Evolutionary conservation across 179 eudicot genomes (phyloP).

Genomic region (Silene coronaria): DNA sequence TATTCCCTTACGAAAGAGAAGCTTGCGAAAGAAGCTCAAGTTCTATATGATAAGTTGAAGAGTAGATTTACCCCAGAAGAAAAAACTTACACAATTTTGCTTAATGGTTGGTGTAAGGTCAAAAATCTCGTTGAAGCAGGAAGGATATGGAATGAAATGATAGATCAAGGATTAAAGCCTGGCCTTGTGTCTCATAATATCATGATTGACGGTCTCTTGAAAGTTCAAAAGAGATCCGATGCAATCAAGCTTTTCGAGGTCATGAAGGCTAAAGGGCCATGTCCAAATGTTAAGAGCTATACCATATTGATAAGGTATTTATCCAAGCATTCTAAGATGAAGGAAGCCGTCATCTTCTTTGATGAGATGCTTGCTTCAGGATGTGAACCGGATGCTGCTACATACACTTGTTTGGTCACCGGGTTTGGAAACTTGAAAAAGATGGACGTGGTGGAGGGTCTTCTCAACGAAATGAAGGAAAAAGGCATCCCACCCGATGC

Average conservation of each 20-base stretch:
- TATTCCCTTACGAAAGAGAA: constrained; percentile 63
- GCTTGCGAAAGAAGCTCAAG: constrained; percentile 79
- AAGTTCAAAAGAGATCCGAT: constrained; percentile 57
- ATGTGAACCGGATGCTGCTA: constrained; percentile 69
- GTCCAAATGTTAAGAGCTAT: constrained; percentile 64
- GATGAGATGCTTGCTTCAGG: constrained; percentile 63
- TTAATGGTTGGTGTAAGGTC: constrained; percentile 73
- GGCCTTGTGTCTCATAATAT: constrained; percentile 67
- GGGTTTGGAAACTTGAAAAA: constrained; percentile 71
- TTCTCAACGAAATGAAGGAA: constrained; percentile 71
- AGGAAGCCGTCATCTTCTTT: constrained; percentile 52
- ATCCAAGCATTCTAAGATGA: constrained; percentile 65
- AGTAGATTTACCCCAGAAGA: constrained; percentile 55
- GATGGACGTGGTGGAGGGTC: constrained; percentile 66
- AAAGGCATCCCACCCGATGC: constrained; percentile 67
- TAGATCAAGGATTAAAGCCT: constrained; percentile 53
- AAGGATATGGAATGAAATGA: constrained; percentile 79
- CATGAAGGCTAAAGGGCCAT: constrained; percentile 86
- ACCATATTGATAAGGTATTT: constrained; percentile 67
- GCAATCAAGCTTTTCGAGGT: constrained; percentile 74
- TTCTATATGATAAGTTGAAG: constrained; percentile 56
- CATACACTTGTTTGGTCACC: constrained; percentile 76
- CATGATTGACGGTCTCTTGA: constrained; percentile 77
- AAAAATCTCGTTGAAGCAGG: constrained; percentile 84
- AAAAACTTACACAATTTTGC: constrained; percentile 59